These are phyloP conservation scores for Papilionanthe hybrid DNA, from an alignment of 116 monocot genomes.

Conservation along the genomic window DNA sequence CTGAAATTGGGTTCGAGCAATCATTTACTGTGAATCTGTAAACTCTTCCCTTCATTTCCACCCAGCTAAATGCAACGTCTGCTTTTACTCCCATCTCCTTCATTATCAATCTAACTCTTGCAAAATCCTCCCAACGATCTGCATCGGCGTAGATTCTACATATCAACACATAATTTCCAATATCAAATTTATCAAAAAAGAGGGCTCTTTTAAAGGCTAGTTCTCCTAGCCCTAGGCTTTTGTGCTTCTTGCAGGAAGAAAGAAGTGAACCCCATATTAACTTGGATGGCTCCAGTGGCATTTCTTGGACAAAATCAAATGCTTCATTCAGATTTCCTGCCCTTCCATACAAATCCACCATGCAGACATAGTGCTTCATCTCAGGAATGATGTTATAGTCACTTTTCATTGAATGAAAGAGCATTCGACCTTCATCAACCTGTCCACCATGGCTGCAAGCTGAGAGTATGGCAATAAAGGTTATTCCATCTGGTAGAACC, in stretches of 20 bases:
- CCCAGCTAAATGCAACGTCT: slow-evolving; percentile 36
- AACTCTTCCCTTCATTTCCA: slow-evolving; percentile 28
- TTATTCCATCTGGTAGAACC: slow-evolving; percentile 28
- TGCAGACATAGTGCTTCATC: slow-evolving; percentile 39
- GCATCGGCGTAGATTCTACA: slow-evolving; percentile 34
- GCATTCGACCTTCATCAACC: slow-evolving; percentile 27
- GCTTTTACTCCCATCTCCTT: slow-evolving; percentile 29
- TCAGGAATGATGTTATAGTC: slow-evolving; percentile 25
- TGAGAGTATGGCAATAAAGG: slow-evolving; percentile 37
- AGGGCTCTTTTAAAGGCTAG: slow-evolving; percentile 27
- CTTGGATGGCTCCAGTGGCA: slow-evolving; percentile 33
- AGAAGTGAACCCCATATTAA: slow-evolving; percentile 39
- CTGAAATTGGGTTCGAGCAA: slow-evolving; percentile 5
- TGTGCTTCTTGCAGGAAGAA: slow-evolving; percentile 34
- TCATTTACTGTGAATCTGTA: slow-evolving; percentile 6
- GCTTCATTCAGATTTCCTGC: slow-evolving; percentile 32
- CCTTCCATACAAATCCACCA: slow-evolving; percentile 37
- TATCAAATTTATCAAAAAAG: slow-evolving; percentile 30
- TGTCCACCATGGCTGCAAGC: slow-evolving; percentile 52
- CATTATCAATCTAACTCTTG: slow-evolving; percentile 27
- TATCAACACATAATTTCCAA: slow-evolving; percentile 30
- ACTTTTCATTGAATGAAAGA: slow-evolving; percentile 27
- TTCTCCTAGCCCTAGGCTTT: slow-evolving; percentile 28
- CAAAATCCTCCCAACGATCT: slow-evolving; percentile 21
- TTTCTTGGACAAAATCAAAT: slow-evolving; percentile 22